Conservation (phyloP, 2,329 filamentous ascomycete genomes). For the Talaromyces amestolkiae region DNA sequence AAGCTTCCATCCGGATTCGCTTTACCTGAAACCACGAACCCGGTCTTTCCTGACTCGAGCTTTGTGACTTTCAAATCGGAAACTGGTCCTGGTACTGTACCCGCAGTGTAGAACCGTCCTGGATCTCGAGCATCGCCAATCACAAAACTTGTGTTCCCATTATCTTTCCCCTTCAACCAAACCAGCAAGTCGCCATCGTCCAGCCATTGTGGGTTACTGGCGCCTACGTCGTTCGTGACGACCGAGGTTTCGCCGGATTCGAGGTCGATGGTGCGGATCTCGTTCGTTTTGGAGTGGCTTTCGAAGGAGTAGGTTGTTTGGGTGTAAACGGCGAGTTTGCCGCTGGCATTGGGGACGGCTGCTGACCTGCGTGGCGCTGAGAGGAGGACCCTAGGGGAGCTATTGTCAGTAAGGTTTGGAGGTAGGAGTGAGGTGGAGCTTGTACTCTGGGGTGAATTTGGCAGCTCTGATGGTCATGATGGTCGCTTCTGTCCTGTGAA, state of each 20-base stretch:
- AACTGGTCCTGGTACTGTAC: constrained; percentile 46
- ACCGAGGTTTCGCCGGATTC: constrained; percentile 39
- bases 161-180: constrained; percentile 47
- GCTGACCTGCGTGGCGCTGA: constrained; percentile 47
- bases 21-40: constrained; percentile 48
- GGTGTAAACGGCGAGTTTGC: constrained; percentile 49
- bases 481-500: neutral
- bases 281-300: constrained; percentile 46
- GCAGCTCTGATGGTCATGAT: constrained; percentile 41
- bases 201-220: constrained; percentile 49
- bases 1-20: constrained; percentile 49
- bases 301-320: constrained; percentile 52
- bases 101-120: constrained; percentile 45
- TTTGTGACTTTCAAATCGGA: constrained; percentile 47
- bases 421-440: constrained; percentile 11
- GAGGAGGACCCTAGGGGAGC: constrained; percentile 42
- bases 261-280: constrained; percentile 48
- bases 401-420: constrained; percentile 1
- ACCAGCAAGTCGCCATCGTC: constrained; percentile 44
- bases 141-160: constrained; percentile 49
- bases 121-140: constrained; percentile 42
- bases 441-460: constrained; percentile 45
- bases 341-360: constrained; percentile 45
- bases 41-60: constrained; percentile 43
- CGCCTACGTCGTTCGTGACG: constrained; percentile 45